Percentiles rank a stretch among this genome's conserved stretches.
Conservation (phyloP, 257 asterid species). For the Solanum clarkiae region DNA sequence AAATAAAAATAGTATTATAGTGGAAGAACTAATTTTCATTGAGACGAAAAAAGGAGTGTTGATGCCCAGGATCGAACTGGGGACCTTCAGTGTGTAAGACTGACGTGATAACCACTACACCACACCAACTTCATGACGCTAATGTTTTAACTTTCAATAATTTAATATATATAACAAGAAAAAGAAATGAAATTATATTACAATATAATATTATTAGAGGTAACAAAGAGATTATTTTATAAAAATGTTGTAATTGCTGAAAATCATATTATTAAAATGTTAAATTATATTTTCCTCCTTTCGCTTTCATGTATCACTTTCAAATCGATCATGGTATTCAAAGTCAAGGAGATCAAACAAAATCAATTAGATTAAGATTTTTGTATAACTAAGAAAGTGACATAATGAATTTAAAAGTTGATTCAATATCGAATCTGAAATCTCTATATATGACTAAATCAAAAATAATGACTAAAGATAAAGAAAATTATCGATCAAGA, state of each 20-base stretch:
- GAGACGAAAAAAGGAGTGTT: not conserved
- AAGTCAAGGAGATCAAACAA: not conserved
- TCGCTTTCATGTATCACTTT: not conserved
- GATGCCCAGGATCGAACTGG: conserved; percentile 51
- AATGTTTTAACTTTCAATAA: fast-evolving
- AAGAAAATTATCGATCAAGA: no score
- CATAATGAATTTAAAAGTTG: no score
- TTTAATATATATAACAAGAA: no score
- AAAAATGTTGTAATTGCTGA: no score
- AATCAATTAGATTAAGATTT: not conserved
- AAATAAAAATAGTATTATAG: no score
- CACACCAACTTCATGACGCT: conserved; percentile 11
- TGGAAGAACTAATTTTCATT: not conserved
- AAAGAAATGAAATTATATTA: no score
- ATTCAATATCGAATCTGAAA: no score
- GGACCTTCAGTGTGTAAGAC: conserved; percentile 44
- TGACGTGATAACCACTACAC: conserved; percentile 53
- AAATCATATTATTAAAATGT: no score
- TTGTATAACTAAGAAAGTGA: not conserved
- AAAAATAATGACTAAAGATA: no score
- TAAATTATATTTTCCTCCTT: not conserved
- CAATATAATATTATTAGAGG: no score
- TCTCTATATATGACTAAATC: no score
- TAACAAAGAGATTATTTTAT: not conserved
- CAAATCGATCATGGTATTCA: not conserved